These are phyloP conservation scores for Neophaeococcomyces aloes DNA, from an alignment of 2,329 filamentous ascomycete genomes.

Conservation along the genomic window DNA sequence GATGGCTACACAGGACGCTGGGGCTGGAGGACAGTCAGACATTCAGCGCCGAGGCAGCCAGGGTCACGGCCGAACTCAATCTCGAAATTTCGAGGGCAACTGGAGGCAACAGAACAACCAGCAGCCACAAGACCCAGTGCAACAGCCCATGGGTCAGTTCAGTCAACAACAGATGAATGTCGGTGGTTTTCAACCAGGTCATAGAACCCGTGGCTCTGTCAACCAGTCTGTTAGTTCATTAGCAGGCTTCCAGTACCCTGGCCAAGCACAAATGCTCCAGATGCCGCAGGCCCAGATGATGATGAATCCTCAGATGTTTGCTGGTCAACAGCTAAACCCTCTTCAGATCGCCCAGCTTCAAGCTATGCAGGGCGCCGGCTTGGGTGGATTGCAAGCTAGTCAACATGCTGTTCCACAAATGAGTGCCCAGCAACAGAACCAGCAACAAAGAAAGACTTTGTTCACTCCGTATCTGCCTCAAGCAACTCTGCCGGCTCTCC, in stretches of 20 bases:
- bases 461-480: conserved; percentile 97
- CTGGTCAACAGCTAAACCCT: conserved; percentile 74
- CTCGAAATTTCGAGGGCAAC: conserved; percentile 94
- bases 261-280: conserved; percentile 78
- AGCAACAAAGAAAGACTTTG: conserved; percentile 92
- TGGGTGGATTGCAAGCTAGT: conserved; percentile 55
- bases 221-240: conserved; percentile 76
- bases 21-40: conserved; percentile 43
- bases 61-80: conserved; percentile 65
- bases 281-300: conserved; percentile 72
- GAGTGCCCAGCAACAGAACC: conserved; percentile 59
- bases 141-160: conserved; percentile 50
- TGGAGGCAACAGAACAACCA: conserved; percentile 70
- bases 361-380: conserved; percentile 77
- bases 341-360: conserved; percentile 85
- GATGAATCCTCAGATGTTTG: conserved; percentile 68
- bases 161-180: conserved; percentile 58
- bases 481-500: conserved; percentile 78
- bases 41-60: conserved; percentile 66
- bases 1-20: conserved; percentile 42
- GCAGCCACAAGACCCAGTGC: conserved; percentile 36
- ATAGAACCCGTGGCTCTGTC: conserved; percentile 74
- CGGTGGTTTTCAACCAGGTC: conserved; percentile 79
- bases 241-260: conserved; percentile 78
- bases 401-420: conserved; percentile 57